Evolutionary conservation across 2,329 filamentous ascomycete genomes (phyloP).

Genomic region (Massarina eburnea): DNA sequence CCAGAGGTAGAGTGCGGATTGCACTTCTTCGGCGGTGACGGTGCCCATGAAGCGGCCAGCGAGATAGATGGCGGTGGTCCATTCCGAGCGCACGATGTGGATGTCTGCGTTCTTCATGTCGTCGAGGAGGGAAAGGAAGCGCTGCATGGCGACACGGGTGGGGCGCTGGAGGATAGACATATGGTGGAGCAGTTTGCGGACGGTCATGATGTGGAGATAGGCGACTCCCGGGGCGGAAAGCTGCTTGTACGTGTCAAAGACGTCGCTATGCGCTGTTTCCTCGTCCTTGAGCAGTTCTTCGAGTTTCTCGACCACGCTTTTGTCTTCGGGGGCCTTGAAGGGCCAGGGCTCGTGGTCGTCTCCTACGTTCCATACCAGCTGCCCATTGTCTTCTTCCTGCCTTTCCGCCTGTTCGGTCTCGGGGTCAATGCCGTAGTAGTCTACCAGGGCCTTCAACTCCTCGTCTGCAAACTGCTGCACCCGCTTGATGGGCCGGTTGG

Average conservation of each 20-base stretch:
- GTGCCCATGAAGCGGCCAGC: conserved; percentile 69
- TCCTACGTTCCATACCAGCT: conserved; percentile 35
- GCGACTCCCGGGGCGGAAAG: conserved; percentile 57
- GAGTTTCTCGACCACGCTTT: conserved; percentile 36
- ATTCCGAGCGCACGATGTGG: conserved; percentile 67
- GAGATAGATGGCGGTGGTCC: conserved; percentile 82
- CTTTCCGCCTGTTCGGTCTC: conserved; percentile 28
- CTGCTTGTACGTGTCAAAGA: conserved; percentile 57
- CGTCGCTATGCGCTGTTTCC: conserved; percentile 46
- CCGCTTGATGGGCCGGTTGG: conserved; percentile 21
- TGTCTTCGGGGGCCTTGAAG: conserved; percentile 32
- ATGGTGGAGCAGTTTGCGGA: conserved; percentile 67
- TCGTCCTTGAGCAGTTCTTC: conserved; percentile 47
- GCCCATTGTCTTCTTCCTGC: conserved; percentile 32
- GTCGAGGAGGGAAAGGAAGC: conserved; percentile 80
- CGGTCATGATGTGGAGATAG: conserved; percentile 52
- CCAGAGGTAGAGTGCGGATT: conserved; percentile 77
- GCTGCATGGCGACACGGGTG: conserved; percentile 63
- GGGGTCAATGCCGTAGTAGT: conserved; percentile 47
- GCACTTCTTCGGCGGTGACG: conserved; percentile 61
- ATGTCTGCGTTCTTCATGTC: conserved; percentile 78
- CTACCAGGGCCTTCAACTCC: conserved; percentile 52
- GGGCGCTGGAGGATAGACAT: conserved; percentile 66
- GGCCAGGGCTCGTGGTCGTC: conserved; percentile 38
- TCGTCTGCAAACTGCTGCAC: conserved; percentile 41